Evolutionary conservation across 176 grass and related monocot genomes (phyloP).

Genomic region (Cocos nucifera): DNA sequence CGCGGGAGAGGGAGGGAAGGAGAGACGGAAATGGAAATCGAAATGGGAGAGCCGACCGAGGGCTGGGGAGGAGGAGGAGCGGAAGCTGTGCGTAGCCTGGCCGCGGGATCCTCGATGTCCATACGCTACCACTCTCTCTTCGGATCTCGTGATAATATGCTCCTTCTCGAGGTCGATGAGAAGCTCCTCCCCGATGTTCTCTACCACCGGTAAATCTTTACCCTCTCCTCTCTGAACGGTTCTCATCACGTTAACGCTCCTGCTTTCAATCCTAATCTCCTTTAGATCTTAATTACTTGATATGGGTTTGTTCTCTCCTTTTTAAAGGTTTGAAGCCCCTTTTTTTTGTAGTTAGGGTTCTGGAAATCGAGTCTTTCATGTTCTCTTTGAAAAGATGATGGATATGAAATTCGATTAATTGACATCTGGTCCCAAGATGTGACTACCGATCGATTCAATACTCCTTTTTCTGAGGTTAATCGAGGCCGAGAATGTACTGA

Average conservation of each 20-base stretch:
- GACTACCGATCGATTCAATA: no score
- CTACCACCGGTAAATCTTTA: constrained; percentile 38
- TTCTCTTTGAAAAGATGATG: no score
- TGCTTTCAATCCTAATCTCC: background rate
- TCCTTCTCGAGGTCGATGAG: constrained; percentile 71
- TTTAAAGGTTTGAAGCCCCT: no score
- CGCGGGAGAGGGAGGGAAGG: constrained; percentile 15
- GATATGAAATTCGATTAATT: no score
- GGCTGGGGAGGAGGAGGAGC: constrained; percentile 21
- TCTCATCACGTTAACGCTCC: background rate
- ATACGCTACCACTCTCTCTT: constrained; percentile 69
- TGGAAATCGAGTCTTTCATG: no score
- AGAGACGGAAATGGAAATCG: background rate
- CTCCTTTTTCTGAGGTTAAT: no score
- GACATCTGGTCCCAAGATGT: no score
- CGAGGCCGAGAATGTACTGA: no score
- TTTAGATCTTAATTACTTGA: background rate
- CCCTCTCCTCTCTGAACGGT: background rate
- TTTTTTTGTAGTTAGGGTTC: no score
- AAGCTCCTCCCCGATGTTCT: constrained; percentile 65
- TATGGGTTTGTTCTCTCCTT: no score
- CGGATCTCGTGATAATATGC: constrained; percentile 51
- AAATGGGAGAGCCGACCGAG: background rate
- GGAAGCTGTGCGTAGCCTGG: constrained; percentile 42
- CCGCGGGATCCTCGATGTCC: constrained; percentile 35